Base-by-base conservation (phyloP, 2,329 filamentous ascomycete genomes). In the Clonostachys rosea region DNA sequence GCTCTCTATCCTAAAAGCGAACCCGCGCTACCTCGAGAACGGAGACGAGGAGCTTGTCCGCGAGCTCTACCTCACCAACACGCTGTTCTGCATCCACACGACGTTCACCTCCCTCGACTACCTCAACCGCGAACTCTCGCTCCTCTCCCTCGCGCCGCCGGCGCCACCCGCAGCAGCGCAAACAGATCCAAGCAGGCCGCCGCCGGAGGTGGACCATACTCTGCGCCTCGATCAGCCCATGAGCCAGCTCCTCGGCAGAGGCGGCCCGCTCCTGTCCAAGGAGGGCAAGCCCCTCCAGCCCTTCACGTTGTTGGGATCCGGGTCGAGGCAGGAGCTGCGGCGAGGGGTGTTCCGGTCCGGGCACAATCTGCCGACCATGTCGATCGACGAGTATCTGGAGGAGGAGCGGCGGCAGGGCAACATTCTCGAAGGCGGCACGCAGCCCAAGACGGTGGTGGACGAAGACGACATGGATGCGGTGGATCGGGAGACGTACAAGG, bases 301-400 rank as follows among this genome's bases (percentile, higher is more conserved):
- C 1, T 97, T 99, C 60, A 96, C 91, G 2, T 75, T 99, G 18
- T 75, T 95, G 5, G 85, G 86, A 49, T 45, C 50, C 17, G 36
- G 42, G 37, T 86, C 78, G 54, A 80, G 94, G 36, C 83, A 89
- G 51, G 84, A 90, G 51, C 67, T 96, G 49, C 81, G 84, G 50
- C 76, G 84, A 49, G 87, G 87, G 4, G 92, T 99, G 1, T 99
- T 99, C 67, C 79, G 89, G 47, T 83, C 90, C 0, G 90, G 94
- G 8, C 94, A 99, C 64, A 96, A 89, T 67, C 71, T 99, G 49
- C 94, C 94, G 1, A 97, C 94, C 4, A 97, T 99, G 94, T 89
- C 83, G 2, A 96, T 99, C 51, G 94, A 99, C 57, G 94, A 99
- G 70, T 99, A 97, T 61, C 74, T 99, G 14, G 94, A 95, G 45